Evolutionary conservation across 1,139 yeast species (phyloP).

Genomic region (Sugiyamaella castrensis): DNA sequence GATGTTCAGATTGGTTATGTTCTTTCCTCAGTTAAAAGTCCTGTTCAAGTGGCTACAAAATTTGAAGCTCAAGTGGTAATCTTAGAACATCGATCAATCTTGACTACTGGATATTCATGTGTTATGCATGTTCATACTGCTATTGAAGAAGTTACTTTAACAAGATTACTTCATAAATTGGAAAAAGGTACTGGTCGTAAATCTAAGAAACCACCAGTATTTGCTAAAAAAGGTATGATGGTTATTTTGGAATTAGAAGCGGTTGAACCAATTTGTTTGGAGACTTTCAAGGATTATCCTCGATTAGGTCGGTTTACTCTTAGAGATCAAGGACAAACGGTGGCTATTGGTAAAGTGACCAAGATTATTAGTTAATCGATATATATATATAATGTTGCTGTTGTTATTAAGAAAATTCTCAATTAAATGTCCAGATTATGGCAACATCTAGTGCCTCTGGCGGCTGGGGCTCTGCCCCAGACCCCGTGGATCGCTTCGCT

Average conservation of each 20-base stretch:
- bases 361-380: constrained; percentile 37
- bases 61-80: constrained; percentile 97
- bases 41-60: constrained; percentile 84
- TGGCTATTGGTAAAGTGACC: constrained; percentile 93
- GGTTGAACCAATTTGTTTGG: constrained; percentile 85
- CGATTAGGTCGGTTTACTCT: constrained; percentile 97
- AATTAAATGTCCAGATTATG: too few species aligned
- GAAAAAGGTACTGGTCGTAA: constrained; percentile 96
- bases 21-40: constrained; percentile 76
- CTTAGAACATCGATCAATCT: constrained; percentile 89
- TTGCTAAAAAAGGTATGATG: constrained; percentile 99
- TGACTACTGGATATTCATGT: constrained; percentile 94
- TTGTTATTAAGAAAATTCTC: neutral
- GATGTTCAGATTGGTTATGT: constrained; percentile 91
- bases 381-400: neutral
- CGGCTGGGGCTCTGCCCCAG: neutral
- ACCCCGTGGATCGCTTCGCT: too few species aligned
- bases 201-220: constrained; percentile 95
- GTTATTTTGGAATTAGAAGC: constrained; percentile 88
- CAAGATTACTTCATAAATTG: constrained; percentile 82
- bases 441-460: neutral
- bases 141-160: constrained; percentile 86
- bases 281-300: constrained; percentile 85
- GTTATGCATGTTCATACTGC: constrained; percentile 99
- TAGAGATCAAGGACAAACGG: constrained; percentile 97